phyloP scores from a whole-genome alignment of 257 asterid genomes.

The Mentha longifolia region DNA sequence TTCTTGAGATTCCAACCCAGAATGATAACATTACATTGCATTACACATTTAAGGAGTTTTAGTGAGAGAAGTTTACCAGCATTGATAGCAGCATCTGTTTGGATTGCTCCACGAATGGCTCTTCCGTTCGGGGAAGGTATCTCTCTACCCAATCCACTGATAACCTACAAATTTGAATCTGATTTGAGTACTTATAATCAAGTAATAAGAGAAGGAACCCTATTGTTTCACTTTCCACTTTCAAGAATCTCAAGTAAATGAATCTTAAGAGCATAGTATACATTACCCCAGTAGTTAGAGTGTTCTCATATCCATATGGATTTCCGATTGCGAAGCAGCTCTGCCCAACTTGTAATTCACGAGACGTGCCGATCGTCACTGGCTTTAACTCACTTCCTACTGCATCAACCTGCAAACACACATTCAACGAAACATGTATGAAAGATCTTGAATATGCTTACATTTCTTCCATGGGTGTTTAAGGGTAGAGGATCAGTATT shows the following conservation, averaged over 20 bases:
- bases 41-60: not conserved
- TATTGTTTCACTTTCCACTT: too few species aligned
- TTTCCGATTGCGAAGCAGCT: slow-evolving; percentile 92
- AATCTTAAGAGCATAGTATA: not conserved
- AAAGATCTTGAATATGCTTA: not conserved
- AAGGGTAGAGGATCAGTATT: too few species aligned
- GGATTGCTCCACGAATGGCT: slow-evolving; percentile 91
- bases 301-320: slow-evolving; percentile 86
- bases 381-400: slow-evolving; percentile 72
- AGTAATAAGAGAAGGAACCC: not conserved
- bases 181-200: not conserved
- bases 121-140: slow-evolving; percentile 92
- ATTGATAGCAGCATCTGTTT: slow-evolving; percentile 92
- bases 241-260: not conserved
- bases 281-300: slow-evolving; percentile 90
- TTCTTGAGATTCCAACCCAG: too few species aligned
- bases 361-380: slow-evolving; percentile 62
- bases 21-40: not conserved
- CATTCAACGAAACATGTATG: not conserved
- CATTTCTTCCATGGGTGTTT: too few species aligned
- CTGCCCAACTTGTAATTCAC: slow-evolving; percentile 76
- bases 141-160: slow-evolving; percentile 93
- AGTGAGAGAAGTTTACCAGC: slow-evolving; percentile 53
- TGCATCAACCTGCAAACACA: slow-evolving; percentile 65
- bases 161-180: slow-evolving; percentile 54